phyloP scores from a whole-genome alignment of 2,329 filamentous ascomycete genomes.

The Lachnellula hyalina region DNA sequence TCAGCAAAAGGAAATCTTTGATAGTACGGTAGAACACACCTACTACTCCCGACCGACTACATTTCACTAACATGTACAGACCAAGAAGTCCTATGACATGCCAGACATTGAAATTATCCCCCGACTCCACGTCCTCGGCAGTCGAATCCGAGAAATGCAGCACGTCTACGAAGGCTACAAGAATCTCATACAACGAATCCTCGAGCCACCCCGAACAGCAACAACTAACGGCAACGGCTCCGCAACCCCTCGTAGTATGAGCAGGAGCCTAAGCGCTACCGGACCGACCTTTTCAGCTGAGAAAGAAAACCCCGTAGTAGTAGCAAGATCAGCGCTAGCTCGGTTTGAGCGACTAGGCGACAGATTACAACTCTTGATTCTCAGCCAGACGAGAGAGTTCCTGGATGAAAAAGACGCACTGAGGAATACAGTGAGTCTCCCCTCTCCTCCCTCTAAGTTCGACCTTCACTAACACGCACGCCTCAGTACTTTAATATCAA shows the following conservation, averaged over 20 bases:
- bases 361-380: slow-evolving; percentile 53
- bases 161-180: slow-evolving; percentile 57
- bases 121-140: slow-evolving; percentile 53
- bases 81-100: slow-evolving; percentile 33
- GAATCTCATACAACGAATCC: slow-evolving; percentile 53
- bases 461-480: slow-evolving; percentile 11
- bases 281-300: slow-evolving; percentile 32
- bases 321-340: slow-evolving; percentile 41
- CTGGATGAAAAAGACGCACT: slow-evolving; percentile 66
- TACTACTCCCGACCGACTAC: background rate
- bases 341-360: slow-evolving; percentile 56
- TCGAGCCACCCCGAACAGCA: slow-evolving; percentile 29
- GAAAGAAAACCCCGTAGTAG: background rate
- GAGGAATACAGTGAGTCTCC: slow-evolving; percentile 52
- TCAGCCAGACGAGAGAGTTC: slow-evolving; percentile 57
- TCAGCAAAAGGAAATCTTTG: slow-evolving; percentile 23
- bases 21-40: slow-evolving; percentile 22
- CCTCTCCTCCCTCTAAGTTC: background rate
- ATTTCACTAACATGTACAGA: slow-evolving; percentile 19
- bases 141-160: slow-evolving; percentile 54
- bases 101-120: slow-evolving; percentile 49
- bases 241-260: slow-evolving; percentile 25
- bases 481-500: slow-evolving; percentile 71
- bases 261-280: slow-evolving; percentile 18
- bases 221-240: background rate